Evolutionary conservation across 495 filamentous ascomycete species (phyloP), one percentile per base, ranked within the genome.

Genomic region (Alectoria sarmentosa): DNA sequence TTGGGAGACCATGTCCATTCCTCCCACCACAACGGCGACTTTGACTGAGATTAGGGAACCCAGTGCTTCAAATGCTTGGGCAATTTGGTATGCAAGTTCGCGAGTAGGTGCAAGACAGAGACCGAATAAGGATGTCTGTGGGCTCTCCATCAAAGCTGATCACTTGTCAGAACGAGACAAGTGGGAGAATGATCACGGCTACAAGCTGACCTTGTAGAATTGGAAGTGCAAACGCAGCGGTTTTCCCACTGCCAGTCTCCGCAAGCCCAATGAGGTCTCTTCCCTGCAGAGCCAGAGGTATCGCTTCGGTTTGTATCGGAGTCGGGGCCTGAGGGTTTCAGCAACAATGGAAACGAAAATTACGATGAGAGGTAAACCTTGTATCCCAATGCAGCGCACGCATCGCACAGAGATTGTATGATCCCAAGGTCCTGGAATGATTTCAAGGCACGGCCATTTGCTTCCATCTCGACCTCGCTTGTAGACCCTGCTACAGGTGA

Each of bases 171-270:
- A 41, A 17, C 13, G 28, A 30, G 44, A 19, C 30, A n/a, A 63
- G 58, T 15, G 30, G 15, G 30, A 37, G 10, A 32, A 37, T 14
- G 3, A 15, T 36, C 44, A 64, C 42, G 36, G 36, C 41, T 11
- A 37, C 14, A 8, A 38, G 59, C 60, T 66, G 69, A 72, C 79
- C 77, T 79, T 96, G 91, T 5, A 96, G 80, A 49, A 97, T 93
- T 1, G 94, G 94, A 1, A 98, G 75, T 0, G 88, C 88, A 73
- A 97, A 98, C 0, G 94, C 90, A 3, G 90, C 93, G 0, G 88
- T 97, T 76, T 98, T 98, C 73, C 94, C 94, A 72, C 84, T 88
- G 68, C 94, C 94, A 1, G 94, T 98, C 74, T 98, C 92, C 37
- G 94, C 92, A 30, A 97, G 81, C 41, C 91, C 94, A 67, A 98